Conservation (phyloP, 306 rosid genomes). For the Echinosophora koreensis region DNA sequence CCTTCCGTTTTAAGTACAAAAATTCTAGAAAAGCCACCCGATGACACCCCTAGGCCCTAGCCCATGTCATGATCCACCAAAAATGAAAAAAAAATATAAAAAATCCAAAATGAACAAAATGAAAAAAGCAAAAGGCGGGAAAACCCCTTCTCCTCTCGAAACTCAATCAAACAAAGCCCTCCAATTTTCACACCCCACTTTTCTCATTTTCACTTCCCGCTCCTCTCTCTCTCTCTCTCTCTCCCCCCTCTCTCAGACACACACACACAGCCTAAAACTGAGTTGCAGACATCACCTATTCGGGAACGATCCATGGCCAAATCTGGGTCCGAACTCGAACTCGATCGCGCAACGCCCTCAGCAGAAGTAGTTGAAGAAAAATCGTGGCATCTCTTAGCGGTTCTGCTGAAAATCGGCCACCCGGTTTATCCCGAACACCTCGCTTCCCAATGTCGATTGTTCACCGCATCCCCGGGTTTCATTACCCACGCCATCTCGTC, state of each 20-base stretch:
- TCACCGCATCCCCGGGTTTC: constrained; percentile 50
- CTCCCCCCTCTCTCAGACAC: too few relatives aligned
- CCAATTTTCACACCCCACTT: too few relatives aligned
- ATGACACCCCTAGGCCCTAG: too few relatives aligned
- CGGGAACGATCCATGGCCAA: constrained; percentile 13
- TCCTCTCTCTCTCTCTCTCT: neutral
- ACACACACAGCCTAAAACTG: neutral
- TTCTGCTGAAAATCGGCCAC: constrained; percentile 49
- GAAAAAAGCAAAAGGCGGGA: too few relatives aligned
- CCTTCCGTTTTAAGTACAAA: too few relatives aligned
- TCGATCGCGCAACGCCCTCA: neutral
- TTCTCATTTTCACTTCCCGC: constrained; percentile 2
- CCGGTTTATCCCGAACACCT: constrained; percentile 48
- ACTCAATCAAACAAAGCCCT: too few relatives aligned
- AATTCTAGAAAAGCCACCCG: too few relatives aligned
- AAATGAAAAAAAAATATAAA: too few relatives aligned
- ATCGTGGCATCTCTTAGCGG: constrained; percentile 40
- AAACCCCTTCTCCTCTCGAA: too few relatives aligned
- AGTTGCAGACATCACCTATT: constrained; percentile 10
- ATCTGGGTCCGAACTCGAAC: neutral
- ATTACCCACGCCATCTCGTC: constrained; percentile 50
- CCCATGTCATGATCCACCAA: too few relatives aligned
- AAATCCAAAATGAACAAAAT: too few relatives aligned
- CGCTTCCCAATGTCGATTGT: constrained; percentile 52
- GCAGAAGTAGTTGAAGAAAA: constrained; percentile 31